Evolutionary conservation across 2,329 filamentous ascomycete species (phyloP).

Genomic region (Cladosporium phlei): DNA sequence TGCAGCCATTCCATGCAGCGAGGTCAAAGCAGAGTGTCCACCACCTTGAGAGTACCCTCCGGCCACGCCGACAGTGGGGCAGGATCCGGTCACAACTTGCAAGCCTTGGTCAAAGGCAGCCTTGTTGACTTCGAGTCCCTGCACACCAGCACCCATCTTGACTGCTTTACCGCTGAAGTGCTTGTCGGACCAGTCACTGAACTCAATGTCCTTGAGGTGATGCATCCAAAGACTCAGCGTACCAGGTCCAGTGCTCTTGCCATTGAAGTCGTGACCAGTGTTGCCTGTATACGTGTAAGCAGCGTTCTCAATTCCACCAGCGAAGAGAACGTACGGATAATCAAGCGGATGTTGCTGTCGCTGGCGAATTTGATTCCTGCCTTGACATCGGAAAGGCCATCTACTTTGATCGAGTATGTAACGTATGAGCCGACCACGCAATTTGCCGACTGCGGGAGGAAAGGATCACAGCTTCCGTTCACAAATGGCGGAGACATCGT

Average conservation of each 20-base stretch:
- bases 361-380: constrained; percentile 38
- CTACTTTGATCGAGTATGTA: constrained; percentile 27
- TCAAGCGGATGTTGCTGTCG: constrained; percentile 47
- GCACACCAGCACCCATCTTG: constrained; percentile 52
- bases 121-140: constrained; percentile 47
- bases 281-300: constrained; percentile 35
- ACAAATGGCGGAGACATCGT: constrained; percentile 37
- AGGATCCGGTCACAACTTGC: constrained; percentile 52
- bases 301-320: constrained; percentile 27
- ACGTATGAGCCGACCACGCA: constrained; percentile 45
- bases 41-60: constrained; percentile 60
- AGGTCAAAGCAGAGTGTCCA: constrained; percentile 53
- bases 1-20: constrained; percentile 53
- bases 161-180: constrained; percentile 50
- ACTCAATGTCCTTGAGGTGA: constrained; percentile 46
- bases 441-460: constrained; percentile 26
- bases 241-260: constrained; percentile 58
- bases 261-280: constrained; percentile 37
- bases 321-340: constrained; percentile 33
- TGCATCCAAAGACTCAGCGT: constrained; percentile 56
- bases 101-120: constrained; percentile 43
- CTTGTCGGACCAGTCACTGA: constrained; percentile 38
- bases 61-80: constrained; percentile 52
- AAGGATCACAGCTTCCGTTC: constrained; percentile 41
- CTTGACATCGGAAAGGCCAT: constrained; percentile 22